These are phyloP conservation scores for Pichia deserticola DNA, from an alignment of 805 yeast genomes.

Conservation along the genomic window DNA sequence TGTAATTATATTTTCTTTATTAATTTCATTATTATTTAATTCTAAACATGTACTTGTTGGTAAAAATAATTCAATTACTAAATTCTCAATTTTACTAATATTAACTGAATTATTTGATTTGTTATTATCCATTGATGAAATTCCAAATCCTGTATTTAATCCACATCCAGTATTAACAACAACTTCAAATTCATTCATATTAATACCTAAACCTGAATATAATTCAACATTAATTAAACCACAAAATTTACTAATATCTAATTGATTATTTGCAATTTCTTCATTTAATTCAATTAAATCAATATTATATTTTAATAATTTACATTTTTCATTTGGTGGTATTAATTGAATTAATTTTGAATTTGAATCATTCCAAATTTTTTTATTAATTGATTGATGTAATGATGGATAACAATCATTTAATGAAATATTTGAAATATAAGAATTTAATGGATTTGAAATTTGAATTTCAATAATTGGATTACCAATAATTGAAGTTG, in stretches of 20 bases:
- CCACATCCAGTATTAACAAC: slow-evolving; percentile 7
- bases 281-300: slow-evolving; percentile 34
- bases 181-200: slow-evolving; percentile 56
- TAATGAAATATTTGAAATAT: slow-evolving; percentile 33
- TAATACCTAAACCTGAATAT: slow-evolving; percentile 43
- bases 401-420: slow-evolving; percentile 30
- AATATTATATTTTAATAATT: slow-evolving; percentile 55
- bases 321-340: slow-evolving; percentile 82
- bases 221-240: slow-evolving; percentile 54
- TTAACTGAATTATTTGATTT: slow-evolving; percentile 21
- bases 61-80: slow-evolving; percentile 34
- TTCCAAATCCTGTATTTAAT: slow-evolving; percentile 6
- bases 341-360: slow-evolving; percentile 54
- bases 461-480: slow-evolving; percentile 64
- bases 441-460: slow-evolving; percentile 24
- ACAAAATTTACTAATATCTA: slow-evolving; percentile 26
- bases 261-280: slow-evolving; percentile 3
- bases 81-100: slow-evolving; percentile 40
- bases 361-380: slow-evolving; percentile 36
- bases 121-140: background rate
- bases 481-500: slow-evolving; percentile 65
- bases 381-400: slow-evolving; percentile 60
- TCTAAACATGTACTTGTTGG: slow-evolving; percentile 11
- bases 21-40: background rate
- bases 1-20: background rate